Base-by-base conservation (phyloP, 1,284 basidiomycete species). In the Takashimella koratensis region DNA sequence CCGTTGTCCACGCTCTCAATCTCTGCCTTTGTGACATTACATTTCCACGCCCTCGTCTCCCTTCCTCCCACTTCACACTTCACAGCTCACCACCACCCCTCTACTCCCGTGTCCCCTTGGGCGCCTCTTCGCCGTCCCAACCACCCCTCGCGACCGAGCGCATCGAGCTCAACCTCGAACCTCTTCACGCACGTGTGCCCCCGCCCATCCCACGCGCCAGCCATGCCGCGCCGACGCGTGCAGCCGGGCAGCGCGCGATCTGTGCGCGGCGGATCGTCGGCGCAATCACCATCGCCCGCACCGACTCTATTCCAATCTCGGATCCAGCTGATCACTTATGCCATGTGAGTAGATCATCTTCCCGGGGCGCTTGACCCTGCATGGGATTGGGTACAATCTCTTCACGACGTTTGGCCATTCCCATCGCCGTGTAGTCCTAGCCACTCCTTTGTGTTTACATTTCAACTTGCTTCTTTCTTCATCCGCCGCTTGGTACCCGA, bases 291-390 rank as follows among this genome's bases (percentile, higher is more conserved):
- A 36, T 36, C 30, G 16, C 30, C 30, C 8, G 8, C 30, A 36
- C 30, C 30, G 42, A 53, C 61, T 12, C 45, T 41, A 20, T 47
- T 62, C 19, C 44, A 56, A 22, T 61, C 63, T 3, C 43, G 60
- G 6, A 51, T 66, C 21, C 54, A 56, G 19, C 61, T 68, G 4
- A 45, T 68, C 41, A 67, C 67, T 10, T 68, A 68, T 57, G 64
- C 66, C 5, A 53, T 67, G 63, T 69, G 46, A 50, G 64, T 27
- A n/a, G n/a, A n/a, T n/a, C n/a, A n/a, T n/a, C n/a, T n/a, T n/a
- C n/a, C n/a, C n/a, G n/a, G n/a, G n/a, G n/a, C n/a, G n/a, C n/a
- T n/a, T n/a, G n/a, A n/a, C n/a, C n/a, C n/a, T n/a, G n/a, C n/a
- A n/a, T n/a, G n/a, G n/a, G n/a, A n/a, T n/a, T n/a, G n/a, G n/a